Percentiles rank a stretch among this genome's conserved stretches.
phyloP scores from a whole-genome alignment of 345 rosid genomes.

The Aquilaria sinensis region DNA sequence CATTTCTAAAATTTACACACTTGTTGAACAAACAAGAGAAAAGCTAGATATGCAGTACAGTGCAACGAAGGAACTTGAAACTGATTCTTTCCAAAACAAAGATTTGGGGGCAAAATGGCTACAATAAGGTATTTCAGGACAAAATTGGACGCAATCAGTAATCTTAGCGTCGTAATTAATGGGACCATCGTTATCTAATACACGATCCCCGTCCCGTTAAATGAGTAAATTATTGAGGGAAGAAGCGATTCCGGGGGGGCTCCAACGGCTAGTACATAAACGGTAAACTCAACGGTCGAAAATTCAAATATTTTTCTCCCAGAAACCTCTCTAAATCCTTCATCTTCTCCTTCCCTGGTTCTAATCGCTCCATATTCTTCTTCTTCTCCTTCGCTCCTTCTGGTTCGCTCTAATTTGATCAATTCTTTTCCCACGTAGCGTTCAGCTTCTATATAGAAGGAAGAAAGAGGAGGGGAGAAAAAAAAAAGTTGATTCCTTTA shows the following conservation, averaged over 20 bases:
- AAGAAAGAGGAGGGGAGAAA: not conserved
- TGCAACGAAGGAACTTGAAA: too few species aligned
- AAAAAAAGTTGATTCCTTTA: not conserved
- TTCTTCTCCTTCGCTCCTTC: not conserved
- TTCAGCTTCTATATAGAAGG: not conserved
- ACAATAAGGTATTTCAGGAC: too few species aligned
- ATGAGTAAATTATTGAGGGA: constrained; percentile 14
- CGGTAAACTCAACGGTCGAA: constrained; percentile 72
- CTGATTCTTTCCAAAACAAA: too few species aligned
- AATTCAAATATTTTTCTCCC: constrained; percentile 19
- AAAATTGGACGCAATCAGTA: too few species aligned
- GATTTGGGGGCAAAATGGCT: too few species aligned
- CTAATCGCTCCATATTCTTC: not conserved
- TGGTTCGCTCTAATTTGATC: constrained; percentile 4
- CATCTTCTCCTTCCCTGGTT: constrained; percentile 12
- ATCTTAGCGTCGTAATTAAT: too few species aligned
- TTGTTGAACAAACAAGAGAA: too few species aligned
- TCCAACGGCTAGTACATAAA: constrained; percentile 59
- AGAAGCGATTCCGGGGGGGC: not conserved
- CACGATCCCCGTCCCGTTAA: too few species aligned
- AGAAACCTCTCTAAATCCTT: constrained; percentile 23
- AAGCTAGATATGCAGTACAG: too few species aligned
- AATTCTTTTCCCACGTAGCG: constrained; percentile 12
- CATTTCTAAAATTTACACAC: too few species aligned
- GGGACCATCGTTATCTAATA: too few species aligned